Percentiles rank a stretch among this genome's conserved stretches.
Evolutionary conservation across 768 basidiomycete species (phyloP).

Genomic region (Leccinum barrowsii): DNA sequence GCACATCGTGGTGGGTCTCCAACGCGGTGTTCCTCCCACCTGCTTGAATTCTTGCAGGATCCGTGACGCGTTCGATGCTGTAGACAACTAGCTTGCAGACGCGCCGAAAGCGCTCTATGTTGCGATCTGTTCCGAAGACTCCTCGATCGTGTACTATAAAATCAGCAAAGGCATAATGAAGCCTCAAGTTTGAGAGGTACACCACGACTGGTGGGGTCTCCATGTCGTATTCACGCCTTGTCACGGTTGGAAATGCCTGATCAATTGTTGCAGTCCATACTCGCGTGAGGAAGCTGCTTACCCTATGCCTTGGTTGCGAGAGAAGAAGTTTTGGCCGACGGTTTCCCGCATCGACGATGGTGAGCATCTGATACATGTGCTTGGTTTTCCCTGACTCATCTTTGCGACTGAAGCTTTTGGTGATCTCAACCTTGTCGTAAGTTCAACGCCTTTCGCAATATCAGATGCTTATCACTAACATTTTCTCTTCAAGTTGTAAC

Average conservation of each 20-base stretch:
- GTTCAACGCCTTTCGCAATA: conserved; percentile 28
- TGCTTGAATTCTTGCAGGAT: conserved; percentile 41
- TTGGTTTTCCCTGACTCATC: conserved; percentile 2
- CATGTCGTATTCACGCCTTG: not conserved
- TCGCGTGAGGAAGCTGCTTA: conserved; percentile 88
- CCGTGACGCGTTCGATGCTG: conserved; percentile 49
- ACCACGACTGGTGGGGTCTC: too few relatives aligned
- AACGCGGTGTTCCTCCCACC: not conserved
- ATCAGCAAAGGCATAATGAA: conserved; percentile 75
- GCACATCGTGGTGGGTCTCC: conserved; percentile 51
- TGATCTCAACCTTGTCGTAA: conserved; percentile 84
- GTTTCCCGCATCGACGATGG: conserved; percentile 92
- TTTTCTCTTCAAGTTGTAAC: conserved; percentile 61
- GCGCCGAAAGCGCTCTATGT: conserved; percentile 52
- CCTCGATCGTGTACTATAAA: conserved; percentile 84
- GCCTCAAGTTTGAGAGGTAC: conserved; percentile 46
- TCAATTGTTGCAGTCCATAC: conserved; percentile 62
- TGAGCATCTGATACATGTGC: conserved; percentile 36
- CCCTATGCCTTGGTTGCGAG: conserved; percentile 75
- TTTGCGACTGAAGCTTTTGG: conserved; percentile 65
- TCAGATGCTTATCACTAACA: conserved; percentile 7
- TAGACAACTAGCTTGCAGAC: conserved; percentile 28
- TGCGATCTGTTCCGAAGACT: conserved; percentile 72
- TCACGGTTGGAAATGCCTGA: conserved; percentile 6
- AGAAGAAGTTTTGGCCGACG: conserved; percentile 96